These are phyloP conservation scores for Punica granatum DNA, from an alignment of 345 rosid genomes.

Conservation along the genomic window DNA sequence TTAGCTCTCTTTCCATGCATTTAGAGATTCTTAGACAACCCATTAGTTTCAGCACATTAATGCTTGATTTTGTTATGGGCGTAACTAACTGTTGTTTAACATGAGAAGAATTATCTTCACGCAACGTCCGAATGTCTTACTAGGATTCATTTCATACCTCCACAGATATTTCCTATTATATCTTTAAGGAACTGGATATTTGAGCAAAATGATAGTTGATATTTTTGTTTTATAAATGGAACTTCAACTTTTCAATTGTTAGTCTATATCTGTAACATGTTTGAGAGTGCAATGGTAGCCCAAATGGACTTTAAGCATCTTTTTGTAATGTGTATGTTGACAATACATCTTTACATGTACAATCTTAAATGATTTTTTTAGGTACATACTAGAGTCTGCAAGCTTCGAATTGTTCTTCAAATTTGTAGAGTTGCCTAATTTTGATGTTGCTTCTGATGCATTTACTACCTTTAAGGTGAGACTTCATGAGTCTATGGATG, in stretches of 20 bases:
- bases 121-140: not conserved
- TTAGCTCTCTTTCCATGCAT: not conserved
- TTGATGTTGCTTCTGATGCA: conserved; percentile 97
- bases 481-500: conserved; percentile 10
- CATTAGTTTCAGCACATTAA: not conserved
- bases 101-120: not conserved
- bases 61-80: not conserved
- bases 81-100: not conserved
- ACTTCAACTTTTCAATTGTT: not conserved
- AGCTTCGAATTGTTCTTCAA: conserved; percentile 92
- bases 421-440: conserved; percentile 87
- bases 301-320: not conserved
- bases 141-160: not conserved
- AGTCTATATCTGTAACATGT: not conserved
- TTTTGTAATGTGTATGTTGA: not conserved
- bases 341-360: not conserved
- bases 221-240: not conserved
- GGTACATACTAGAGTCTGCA: conserved; percentile 90
- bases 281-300: not conserved
- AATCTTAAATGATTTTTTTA: conserved; percentile 28
- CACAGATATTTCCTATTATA: too few species aligned
- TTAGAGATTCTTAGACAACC: not conserved
- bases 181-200: not conserved
- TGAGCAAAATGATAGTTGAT: not conserved
- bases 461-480: conserved; percentile 95